Evolutionary conservation across 148 eudicot genomes (phyloP).

Genomic region (Rhododendron simsii): DNA sequence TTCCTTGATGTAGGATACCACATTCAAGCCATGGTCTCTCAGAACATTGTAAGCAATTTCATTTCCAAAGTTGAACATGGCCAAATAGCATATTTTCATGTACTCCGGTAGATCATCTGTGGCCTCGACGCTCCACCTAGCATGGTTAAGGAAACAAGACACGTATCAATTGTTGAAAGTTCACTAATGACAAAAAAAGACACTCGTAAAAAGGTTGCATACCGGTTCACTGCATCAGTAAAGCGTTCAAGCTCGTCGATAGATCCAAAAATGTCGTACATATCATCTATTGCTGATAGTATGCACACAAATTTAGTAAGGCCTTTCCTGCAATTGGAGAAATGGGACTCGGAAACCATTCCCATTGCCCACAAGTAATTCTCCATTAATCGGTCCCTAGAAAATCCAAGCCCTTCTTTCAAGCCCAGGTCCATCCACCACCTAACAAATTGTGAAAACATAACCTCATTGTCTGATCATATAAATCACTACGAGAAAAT

Average conservation of each 20-base stretch:
- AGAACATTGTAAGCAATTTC: slow-evolving; percentile 9
- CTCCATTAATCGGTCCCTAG: slow-evolving; percentile 16
- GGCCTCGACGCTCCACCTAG: slow-evolving; percentile 8
- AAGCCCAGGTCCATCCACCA: slow-evolving; percentile 15
- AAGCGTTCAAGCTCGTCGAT: slow-evolving; percentile 11
- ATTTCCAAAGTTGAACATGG: slow-evolving; percentile 19
- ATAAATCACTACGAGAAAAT: no score
- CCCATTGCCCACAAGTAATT: slow-evolving; percentile 17
- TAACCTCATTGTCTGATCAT: background rate
- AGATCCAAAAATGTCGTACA: slow-evolving; percentile 14
- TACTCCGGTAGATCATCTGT: slow-evolving; percentile 10
- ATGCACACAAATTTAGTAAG: slow-evolving; percentile 12
- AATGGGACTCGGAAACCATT: background rate
- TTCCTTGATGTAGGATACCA: background rate
- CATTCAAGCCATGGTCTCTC: slow-evolving; percentile 4
- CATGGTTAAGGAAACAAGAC: background rate
- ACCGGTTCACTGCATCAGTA: slow-evolving; percentile 15
- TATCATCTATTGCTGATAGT: slow-evolving; percentile 10
- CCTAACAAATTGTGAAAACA: background rate
- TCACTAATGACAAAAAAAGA: background rate
- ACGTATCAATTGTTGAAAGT: background rate
- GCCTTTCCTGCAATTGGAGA: slow-evolving; percentile 9
- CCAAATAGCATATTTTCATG: slow-evolving; percentile 14
- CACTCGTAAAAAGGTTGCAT: background rate
- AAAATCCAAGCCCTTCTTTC: slow-evolving; percentile 3